A percentile compares a stretch with the other conserved stretches of the same genome.
phyloP scores from a whole-genome alignment of 257 asterid genomes.

The Handroanthus guayacan region DNA sequence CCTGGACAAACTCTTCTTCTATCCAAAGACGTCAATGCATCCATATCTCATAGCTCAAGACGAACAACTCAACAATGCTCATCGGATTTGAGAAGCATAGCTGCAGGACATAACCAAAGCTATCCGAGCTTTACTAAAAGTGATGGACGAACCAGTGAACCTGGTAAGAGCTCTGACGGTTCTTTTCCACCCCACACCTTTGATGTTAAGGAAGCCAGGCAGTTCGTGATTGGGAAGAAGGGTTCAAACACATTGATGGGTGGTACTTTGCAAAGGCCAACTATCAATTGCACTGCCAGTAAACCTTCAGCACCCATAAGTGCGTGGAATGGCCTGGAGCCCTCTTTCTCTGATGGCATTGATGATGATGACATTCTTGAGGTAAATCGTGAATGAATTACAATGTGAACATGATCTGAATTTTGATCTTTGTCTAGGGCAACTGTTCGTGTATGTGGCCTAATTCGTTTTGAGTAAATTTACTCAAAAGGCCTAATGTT shows the following conservation, averaged over 20 bases:
- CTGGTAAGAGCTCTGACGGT: conserved; percentile 39
- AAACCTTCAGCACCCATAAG: conserved; percentile 43
- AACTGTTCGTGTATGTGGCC: conserved; percentile 9
- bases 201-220: conserved; percentile 54
- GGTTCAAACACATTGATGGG: conserved; percentile 36
- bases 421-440: conserved; percentile 16
- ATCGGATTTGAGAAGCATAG: conserved; percentile 44
- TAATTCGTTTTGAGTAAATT: conserved; percentile 17
- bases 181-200: conserved; percentile 42
- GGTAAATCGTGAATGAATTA: conserved; percentile 57
- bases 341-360: conserved; percentile 42
- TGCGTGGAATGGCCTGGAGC: conserved; percentile 37
- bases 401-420: conserved; percentile 22
- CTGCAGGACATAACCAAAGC: conserved; percentile 41
- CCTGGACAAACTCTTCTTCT: conserved; percentile 81
- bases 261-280: conserved; percentile 44
- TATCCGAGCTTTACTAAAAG: conserved; percentile 44
- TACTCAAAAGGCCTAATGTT: conserved; percentile 9
- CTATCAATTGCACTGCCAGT: conserved; percentile 40
- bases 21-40: conserved; percentile 46
- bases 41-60: conserved; percentile 52
- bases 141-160: conserved; percentile 41
- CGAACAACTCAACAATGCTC: conserved; percentile 45
- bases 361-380: conserved; percentile 85
- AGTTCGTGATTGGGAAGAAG: conserved; percentile 41